Conservation (phyloP, 768 basidiomycete species). For the Gloeopeniophorella convolvens region DNA sequence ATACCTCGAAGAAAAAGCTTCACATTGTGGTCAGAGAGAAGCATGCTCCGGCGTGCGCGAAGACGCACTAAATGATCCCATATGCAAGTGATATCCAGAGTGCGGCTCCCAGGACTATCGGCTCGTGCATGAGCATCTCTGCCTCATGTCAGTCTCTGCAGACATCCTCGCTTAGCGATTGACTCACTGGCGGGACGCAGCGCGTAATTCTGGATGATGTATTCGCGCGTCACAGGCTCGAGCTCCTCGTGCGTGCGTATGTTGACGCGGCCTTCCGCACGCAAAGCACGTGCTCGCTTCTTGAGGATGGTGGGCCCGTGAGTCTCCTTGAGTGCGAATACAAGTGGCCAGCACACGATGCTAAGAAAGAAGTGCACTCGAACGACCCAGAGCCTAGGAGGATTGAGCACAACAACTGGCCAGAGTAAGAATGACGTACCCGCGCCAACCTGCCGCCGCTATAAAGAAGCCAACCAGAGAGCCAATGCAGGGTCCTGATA, state of each 20-base stretch:
- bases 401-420: background rate
- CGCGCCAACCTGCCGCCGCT: slow-evolving; percentile 13
- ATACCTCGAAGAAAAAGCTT: slow-evolving; percentile 24
- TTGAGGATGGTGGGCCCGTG: slow-evolving; percentile 22
- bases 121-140: slow-evolving; percentile 22
- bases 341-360: slow-evolving; percentile 18
- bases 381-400: slow-evolving; percentile 22
- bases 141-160: background rate
- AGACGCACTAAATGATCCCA: slow-evolving; percentile 23
- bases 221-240: slow-evolving; percentile 6
- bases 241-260: slow-evolving; percentile 20
- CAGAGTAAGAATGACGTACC: slow-evolving; percentile 3
- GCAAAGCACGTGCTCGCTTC: slow-evolving; percentile 15
- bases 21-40: background rate
- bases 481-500: slow-evolving; percentile 21
- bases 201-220: slow-evolving; percentile 17
- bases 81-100: slow-evolving; percentile 23
- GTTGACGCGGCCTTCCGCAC: slow-evolving; percentile 13
- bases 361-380: slow-evolving; percentile 21
- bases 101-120: slow-evolving; percentile 21
- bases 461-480: slow-evolving; percentile 24
- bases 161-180: background rate
- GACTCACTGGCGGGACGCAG: slow-evolving; percentile 19
- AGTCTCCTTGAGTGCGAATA: slow-evolving; percentile 21
- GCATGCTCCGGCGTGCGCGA: background rate